Evolutionary conservation across 352 stramenopile genomes (phyloP).

Genomic region (Pythium dissotocum): DNA sequence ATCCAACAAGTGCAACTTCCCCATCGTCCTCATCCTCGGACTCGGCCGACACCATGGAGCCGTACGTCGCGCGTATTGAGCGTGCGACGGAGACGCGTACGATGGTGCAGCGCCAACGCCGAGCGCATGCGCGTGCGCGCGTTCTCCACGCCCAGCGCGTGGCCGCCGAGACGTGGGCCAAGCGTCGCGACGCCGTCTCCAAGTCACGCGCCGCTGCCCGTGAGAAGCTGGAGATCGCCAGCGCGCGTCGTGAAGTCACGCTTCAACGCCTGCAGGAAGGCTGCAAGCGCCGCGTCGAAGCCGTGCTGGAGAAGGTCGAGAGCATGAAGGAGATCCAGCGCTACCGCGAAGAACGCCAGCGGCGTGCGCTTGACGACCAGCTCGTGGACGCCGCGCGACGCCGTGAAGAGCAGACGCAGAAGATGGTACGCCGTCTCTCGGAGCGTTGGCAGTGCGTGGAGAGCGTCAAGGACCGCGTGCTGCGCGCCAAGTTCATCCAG

Average conservation of each 20-base stretch:
- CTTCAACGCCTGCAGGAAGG: constrained; percentile 44
- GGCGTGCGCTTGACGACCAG: constrained; percentile 43
- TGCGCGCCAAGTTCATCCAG: constrained; percentile 71
- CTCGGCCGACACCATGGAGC: constrained; percentile 14
- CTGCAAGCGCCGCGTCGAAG: constrained; percentile 45
- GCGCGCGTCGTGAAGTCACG: constrained; percentile 43
- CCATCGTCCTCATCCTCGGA: neutral
- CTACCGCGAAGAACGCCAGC: constrained; percentile 37
- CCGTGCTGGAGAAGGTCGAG: constrained; percentile 58
- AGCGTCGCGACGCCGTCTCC: constrained; percentile 44
- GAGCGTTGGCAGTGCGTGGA: constrained; percentile 72
- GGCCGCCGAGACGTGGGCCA: constrained; percentile 46
- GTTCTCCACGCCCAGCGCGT: constrained; percentile 63
- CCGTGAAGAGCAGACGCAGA: constrained; percentile 53
- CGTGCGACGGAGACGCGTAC: constrained; percentile 54
- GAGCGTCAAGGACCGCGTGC: constrained; percentile 61
- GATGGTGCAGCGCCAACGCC: constrained; percentile 40
- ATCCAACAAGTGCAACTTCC: constrained; percentile 3
- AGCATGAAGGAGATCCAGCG: constrained; percentile 46
- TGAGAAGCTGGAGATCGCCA: constrained; percentile 51
- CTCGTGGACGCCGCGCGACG: constrained; percentile 48
- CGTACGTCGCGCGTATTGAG: constrained; percentile 39
- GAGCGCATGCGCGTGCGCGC: constrained; percentile 41
- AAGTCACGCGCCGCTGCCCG: constrained; percentile 36
- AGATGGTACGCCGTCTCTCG: constrained; percentile 49